Percentiles rank a stretch among this genome's conserved stretches.
Evolutionary conservation across 2,329 filamentous ascomycete genomes (phyloP).

Genomic region (Hypoxylon sp.): DNA sequence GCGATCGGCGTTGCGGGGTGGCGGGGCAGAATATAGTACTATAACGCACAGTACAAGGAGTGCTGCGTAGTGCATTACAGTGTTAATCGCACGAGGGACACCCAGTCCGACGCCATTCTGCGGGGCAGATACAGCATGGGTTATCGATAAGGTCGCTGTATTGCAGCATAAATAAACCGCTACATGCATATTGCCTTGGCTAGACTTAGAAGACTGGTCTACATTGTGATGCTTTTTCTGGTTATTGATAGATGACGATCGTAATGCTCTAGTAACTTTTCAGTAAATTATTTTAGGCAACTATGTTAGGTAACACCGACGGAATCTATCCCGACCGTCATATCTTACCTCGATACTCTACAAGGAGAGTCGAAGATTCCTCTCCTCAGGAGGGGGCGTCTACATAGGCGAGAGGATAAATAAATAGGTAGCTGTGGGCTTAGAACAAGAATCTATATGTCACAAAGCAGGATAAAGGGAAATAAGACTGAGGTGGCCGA

Average conservation of each 20-base stretch:
- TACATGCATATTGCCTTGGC: neutral
- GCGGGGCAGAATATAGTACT: conserved; percentile 21
- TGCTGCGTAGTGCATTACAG: too few relatives aligned
- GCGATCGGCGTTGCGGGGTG: conserved; percentile 33
- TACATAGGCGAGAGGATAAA: neutral
- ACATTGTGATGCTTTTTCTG: too few relatives aligned
- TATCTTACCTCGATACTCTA: too few relatives aligned
- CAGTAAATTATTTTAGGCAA: too few relatives aligned
- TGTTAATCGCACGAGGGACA: too few relatives aligned
- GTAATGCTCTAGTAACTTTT: too few relatives aligned
- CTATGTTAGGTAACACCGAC: too few relatives aligned
- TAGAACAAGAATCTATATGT: conserved; percentile 14
- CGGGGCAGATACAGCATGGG: neutral
- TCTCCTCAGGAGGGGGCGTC: neutral
- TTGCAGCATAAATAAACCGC: neutral
- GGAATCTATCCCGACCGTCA: too few relatives aligned
- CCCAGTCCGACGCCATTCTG: too few relatives aligned
- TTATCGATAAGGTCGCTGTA: conserved; percentile 12
- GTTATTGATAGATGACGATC: too few relatives aligned
- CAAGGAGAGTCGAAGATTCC: neutral
- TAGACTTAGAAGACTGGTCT: too few relatives aligned
- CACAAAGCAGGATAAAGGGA: conserved; percentile 19
- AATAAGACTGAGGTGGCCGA: conserved; percentile 55
- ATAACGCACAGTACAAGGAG: neutral
- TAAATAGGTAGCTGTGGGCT: too few relatives aligned